A percentile compares a stretch with the other conserved stretches of the same genome.
Evolutionary conservation across 1,284 basidiomycete genomes (phyloP).

Genomic region (Pseudozyma flocculosa): DNA sequence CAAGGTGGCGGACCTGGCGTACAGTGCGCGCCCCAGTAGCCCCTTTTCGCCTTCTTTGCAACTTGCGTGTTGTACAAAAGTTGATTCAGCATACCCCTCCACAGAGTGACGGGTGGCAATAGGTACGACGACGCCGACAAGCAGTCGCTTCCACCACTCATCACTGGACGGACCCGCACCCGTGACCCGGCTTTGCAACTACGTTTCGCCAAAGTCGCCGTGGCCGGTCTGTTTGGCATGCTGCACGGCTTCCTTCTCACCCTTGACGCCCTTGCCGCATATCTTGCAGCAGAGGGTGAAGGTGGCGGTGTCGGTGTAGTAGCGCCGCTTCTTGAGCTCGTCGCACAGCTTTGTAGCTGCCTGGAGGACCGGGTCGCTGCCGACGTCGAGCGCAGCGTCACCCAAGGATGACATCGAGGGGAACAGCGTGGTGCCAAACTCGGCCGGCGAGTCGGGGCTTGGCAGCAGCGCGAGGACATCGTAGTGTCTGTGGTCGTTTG

Average conservation of each 20-base stretch:
- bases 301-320: slow-evolving; percentile 42
- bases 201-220: slow-evolving; percentile 42
- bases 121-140: too few species aligned
- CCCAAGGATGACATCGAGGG: slow-evolving; percentile 13
- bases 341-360: slow-evolving; percentile 22
- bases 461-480: slow-evolving; percentile 34
- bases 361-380: slow-evolving; percentile 13
- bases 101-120: too few species aligned
- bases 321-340: slow-evolving; percentile 25
- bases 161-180: too few species aligned
- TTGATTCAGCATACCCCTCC: too few species aligned
- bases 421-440: slow-evolving; percentile 23
- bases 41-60: too few species aligned
- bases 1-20: slow-evolving; percentile 28
- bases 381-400: background rate
- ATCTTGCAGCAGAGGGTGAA: slow-evolving; percentile 34
- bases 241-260: slow-evolving; percentile 38
- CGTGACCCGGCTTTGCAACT: too few species aligned
- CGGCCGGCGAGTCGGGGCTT: slow-evolving; percentile 1
- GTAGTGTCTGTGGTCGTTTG: slow-evolving; percentile 23
- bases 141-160: too few species aligned
- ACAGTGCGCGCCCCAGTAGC: slow-evolving; percentile 44
- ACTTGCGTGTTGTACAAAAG: too few species aligned
- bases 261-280: slow-evolving; percentile 26
- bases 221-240: slow-evolving; percentile 43